These are phyloP conservation scores for Ceratocystis huliohia DNA, from an alignment of 2,329 filamentous ascomycete genomes.

Conservation along the genomic window DNA sequence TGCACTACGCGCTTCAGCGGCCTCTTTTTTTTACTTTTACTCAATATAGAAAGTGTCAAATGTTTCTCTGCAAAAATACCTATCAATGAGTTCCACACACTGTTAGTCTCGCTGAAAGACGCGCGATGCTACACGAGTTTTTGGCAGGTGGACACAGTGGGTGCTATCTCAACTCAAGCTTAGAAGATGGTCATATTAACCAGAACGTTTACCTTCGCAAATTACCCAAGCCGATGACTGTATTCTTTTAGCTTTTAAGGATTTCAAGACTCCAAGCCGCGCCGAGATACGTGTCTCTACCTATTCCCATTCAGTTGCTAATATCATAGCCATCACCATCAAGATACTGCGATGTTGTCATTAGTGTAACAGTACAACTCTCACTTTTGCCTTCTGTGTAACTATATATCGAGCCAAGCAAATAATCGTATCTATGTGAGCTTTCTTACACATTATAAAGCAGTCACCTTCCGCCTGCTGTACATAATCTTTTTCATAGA, in stretches of 20 bases:
- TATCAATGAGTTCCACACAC: neutral
- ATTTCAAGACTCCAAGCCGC: too few species aligned
- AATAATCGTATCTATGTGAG: neutral
- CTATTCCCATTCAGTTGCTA: too few species aligned
- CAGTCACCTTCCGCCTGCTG: neutral
- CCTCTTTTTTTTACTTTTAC: neutral
- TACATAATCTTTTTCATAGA: neutral
- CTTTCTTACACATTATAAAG: neutral
- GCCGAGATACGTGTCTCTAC: too few species aligned
- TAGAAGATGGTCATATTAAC: too few species aligned
- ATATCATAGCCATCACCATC: neutral
- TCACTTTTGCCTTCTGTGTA: neutral
- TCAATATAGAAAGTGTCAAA: neutral
- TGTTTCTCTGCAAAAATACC: neutral
- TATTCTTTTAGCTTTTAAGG: too few species aligned
- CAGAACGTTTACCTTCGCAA: too few species aligned
- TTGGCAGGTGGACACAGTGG: too few species aligned
- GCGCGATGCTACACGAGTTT: too few species aligned
- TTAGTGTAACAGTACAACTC: neutral
- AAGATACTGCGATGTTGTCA: neutral
- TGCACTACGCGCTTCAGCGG: neutral
- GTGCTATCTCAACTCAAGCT: too few species aligned
- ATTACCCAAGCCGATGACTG: too few species aligned
- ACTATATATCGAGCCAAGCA: neutral
- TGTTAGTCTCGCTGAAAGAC: too few species aligned